Percentiles rank a stretch among this genome's conserved stretches.
phyloP scores from a whole-genome alignment of 345 rosid genomes.

The Salix suchowensis region DNA sequence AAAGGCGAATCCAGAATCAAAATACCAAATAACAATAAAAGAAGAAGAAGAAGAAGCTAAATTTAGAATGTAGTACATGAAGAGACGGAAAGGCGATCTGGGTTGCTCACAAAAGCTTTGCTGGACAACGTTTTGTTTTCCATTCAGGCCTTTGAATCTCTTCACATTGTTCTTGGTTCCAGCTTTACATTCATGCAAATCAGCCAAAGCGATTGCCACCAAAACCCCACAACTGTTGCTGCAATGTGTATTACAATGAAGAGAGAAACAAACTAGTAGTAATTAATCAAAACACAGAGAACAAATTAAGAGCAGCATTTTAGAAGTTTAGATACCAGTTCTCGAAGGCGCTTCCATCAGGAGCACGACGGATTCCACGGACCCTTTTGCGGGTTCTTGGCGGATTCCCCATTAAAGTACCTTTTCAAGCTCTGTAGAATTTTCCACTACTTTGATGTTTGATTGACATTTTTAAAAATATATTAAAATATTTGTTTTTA shows the following conservation, averaged over 20 bases:
- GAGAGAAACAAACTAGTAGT: not conserved
- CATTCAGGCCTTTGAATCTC: conserved; percentile 55
- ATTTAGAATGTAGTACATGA: conserved; percentile 40
- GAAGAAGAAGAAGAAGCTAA: too few relatives aligned
- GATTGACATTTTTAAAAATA: not conserved
- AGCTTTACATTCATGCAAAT: conserved; percentile 66
- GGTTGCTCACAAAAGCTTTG: conserved; percentile 40
- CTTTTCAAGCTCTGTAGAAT: conserved; percentile 23
- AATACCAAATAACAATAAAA: not conserved
- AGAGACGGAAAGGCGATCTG: conserved; percentile 66
- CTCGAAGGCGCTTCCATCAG: conserved; percentile 76
- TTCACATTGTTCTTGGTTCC: conserved; percentile 39
- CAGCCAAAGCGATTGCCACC: conserved; percentile 62
- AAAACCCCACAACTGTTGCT: conserved; percentile 52
- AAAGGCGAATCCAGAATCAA: not conserved
- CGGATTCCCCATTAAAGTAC: conserved; percentile 51
- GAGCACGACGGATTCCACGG: conserved; percentile 58
- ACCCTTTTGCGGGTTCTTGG: conserved; percentile 66
- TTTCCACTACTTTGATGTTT: not conserved
- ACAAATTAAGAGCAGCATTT: not conserved
- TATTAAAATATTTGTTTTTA: not conserved
- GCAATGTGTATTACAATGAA: conserved; percentile 1
- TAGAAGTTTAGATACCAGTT: conserved; percentile 37
- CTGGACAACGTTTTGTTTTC: conserved; percentile 22
- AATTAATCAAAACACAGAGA: not conserved